phyloP scores from a whole-genome alignment of 164 flowering plant species.

The Hamamelis virginiana region DNA sequence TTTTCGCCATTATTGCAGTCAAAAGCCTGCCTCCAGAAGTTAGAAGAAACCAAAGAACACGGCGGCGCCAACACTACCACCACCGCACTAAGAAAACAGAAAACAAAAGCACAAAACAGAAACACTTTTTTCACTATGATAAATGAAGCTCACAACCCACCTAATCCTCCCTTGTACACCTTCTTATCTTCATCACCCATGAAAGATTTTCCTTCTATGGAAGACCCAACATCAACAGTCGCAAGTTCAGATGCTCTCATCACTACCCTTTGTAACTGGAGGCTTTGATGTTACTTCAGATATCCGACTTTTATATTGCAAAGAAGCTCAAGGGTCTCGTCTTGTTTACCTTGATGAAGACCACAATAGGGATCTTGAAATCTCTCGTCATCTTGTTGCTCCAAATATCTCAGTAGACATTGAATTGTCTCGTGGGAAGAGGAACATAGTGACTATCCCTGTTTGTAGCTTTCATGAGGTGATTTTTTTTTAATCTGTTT shows the following conservation, averaged over 20 bases:
- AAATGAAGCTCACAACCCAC: not conserved
- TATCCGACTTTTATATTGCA: constrained; percentile 87
- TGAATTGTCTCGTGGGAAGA: constrained; percentile 40
- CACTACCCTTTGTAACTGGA: constrained; percentile 65
- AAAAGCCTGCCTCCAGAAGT: constrained; percentile 3
- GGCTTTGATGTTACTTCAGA: constrained; percentile 96
- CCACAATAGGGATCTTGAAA: constrained; percentile 46
- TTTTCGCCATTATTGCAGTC: constrained; percentile 14
- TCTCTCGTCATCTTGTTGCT: constrained; percentile 39
- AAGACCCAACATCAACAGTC: constrained; percentile 8
- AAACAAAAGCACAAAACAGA: not conserved
- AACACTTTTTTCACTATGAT: not conserved
- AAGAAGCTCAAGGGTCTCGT: constrained; percentile 79
- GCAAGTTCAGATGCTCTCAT: constrained; percentile 46
- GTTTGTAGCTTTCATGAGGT: constrained; percentile 84
- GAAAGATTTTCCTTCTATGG: constrained; percentile 22
- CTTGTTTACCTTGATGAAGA: constrained; percentile 64
- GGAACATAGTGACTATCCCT: constrained; percentile 35
- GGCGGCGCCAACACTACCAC: not conserved
- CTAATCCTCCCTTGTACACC: no score
- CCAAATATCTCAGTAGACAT: constrained; percentile 70
- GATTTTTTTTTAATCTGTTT: not conserved
- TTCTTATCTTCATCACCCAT: no score
- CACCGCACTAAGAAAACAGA: no score
- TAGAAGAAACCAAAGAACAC: not conserved